Conservation (phyloP, 208 protist genomes). For the Crithidia brevicula region DNA sequence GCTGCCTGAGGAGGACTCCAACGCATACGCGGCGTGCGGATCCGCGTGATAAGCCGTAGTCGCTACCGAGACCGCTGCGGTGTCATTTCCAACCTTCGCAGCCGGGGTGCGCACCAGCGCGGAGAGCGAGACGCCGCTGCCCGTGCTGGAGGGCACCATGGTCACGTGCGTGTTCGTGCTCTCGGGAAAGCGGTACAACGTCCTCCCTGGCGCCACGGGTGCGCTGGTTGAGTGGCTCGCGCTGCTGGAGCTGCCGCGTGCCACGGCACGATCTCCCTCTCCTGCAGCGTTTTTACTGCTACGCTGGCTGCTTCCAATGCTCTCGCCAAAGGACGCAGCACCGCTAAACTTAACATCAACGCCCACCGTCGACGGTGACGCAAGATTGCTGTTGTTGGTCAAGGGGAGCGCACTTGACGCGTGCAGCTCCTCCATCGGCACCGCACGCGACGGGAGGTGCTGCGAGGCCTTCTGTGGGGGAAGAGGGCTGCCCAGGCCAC, state of each 20-base stretch:
- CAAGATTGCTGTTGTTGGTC: background rate
- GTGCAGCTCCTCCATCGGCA: slow-evolving; percentile 15
- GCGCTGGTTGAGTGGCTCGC: too few relatives aligned
- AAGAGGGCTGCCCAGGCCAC: background rate
- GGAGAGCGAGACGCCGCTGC: slow-evolving; percentile 6
- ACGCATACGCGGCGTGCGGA: slow-evolving; percentile 20
- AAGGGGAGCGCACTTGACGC: background rate
- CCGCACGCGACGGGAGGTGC: background rate
- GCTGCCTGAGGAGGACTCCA: slow-evolving; percentile 9
- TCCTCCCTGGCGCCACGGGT: too few relatives aligned
- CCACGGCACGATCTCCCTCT: too few relatives aligned
- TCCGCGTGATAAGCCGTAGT: slow-evolving; percentile 5
- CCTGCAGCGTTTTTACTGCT: too few relatives aligned
- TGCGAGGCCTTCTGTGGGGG: background rate
- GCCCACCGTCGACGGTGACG: background rate
- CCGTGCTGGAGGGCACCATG: background rate
- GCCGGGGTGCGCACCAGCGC: background rate
- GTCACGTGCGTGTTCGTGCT: background rate
- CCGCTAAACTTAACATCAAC: background rate
- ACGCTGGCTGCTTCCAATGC: background rate
- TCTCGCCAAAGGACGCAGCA: background rate
- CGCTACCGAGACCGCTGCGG: background rate
- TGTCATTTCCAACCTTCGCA: background rate
- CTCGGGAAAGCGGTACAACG: too few relatives aligned
- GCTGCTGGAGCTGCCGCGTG: too few relatives aligned